Conservation (phyloP, 192 early-diverging fungal genomes). For the Cladochytrium replicatum region DNA sequence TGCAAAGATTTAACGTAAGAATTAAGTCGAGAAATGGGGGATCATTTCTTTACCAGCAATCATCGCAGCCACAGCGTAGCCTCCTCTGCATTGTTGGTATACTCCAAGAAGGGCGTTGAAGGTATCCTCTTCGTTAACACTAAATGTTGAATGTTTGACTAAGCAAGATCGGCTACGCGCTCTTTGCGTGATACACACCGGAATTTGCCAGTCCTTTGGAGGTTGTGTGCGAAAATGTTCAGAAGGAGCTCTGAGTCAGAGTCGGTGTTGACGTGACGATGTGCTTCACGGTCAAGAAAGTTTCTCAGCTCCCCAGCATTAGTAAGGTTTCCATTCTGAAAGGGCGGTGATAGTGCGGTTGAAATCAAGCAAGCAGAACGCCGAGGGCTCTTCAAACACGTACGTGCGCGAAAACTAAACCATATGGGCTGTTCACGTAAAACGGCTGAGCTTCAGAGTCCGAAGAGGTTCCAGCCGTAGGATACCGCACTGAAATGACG, state of each 20-base stretch:
- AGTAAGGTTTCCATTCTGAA: conserved; percentile 93
- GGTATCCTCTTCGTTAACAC: conserved; percentile 98
- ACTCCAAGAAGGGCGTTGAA: conserved; percentile 83
- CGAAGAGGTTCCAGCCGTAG: conserved; percentile 95
- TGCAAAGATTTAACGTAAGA: neutral
- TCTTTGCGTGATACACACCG: no score
- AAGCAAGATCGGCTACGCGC: no score
- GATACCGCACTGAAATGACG: conserved; percentile 76
- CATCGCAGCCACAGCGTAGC: conserved; percentile 93
- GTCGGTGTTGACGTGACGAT: conserved; percentile 99
- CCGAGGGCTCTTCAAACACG: conserved; percentile 7
- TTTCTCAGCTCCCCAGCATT: conserved; percentile 82
- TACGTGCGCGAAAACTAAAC: conserved; percentile 91
- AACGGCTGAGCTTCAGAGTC: conserved; percentile 97
- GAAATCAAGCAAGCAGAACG: conserved; percentile 1
- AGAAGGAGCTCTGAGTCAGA: conserved; percentile 98
- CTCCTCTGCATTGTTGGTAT: conserved; percentile 76
- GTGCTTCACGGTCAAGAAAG: conserved; percentile 88
- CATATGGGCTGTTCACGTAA: conserved; percentile 99
- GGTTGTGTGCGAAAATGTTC: conserved; percentile 94
- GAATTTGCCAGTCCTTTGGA: conserved; percentile 95
- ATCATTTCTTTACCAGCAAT: conserved; percentile 62
- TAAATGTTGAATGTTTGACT: conserved; percentile 8
- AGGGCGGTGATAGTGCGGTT: neutral
- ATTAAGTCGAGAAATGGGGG: neutral